phyloP scores from a whole-genome alignment of 176 grass and related monocot genomes.

The Carex pumila region DNA sequence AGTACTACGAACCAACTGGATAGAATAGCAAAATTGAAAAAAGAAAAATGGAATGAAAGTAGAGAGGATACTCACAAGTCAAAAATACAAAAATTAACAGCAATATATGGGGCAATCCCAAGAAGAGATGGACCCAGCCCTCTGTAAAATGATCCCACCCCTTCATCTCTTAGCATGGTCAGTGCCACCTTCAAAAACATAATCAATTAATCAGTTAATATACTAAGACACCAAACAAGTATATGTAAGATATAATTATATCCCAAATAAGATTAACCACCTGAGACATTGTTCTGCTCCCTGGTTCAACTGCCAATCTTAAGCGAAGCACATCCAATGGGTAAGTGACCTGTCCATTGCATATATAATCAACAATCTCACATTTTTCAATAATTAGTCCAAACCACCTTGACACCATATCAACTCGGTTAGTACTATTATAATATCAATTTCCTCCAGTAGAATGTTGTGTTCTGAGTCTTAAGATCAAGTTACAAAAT shows the following conservation, averaged over 20 bases:
- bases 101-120: conserved; percentile 93
- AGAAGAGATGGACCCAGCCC: conserved; percentile 95
- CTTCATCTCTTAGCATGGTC: conserved; percentile 91
- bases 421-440: not conserved
- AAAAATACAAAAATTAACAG: conserved; percentile 99
- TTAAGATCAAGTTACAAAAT: conserved; percentile 11
- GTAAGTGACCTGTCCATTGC: conserved; percentile 76
- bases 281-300: conserved; percentile 83
- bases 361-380: not conserved
- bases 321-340: conserved; percentile 93
- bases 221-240: not conserved
- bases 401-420: not conserved
- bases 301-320: conserved; percentile 92
- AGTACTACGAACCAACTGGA: not conserved
- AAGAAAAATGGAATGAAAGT: not conserved
- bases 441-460: not conserved
- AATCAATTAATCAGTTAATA: conserved; percentile 1
- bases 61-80: conserved; percentile 71
- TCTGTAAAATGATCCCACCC: conserved; percentile 75
- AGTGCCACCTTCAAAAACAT: conserved; percentile 76
- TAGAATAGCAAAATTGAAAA: conserved; percentile 10
- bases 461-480: not conserved
- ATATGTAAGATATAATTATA: not conserved
- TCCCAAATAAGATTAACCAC: conserved; percentile 27
- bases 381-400: not conserved